These are phyloP conservation scores for Trichosanthes truncata DNA, from an alignment of 306 rosid genomes.

Conservation along the genomic window DNA sequence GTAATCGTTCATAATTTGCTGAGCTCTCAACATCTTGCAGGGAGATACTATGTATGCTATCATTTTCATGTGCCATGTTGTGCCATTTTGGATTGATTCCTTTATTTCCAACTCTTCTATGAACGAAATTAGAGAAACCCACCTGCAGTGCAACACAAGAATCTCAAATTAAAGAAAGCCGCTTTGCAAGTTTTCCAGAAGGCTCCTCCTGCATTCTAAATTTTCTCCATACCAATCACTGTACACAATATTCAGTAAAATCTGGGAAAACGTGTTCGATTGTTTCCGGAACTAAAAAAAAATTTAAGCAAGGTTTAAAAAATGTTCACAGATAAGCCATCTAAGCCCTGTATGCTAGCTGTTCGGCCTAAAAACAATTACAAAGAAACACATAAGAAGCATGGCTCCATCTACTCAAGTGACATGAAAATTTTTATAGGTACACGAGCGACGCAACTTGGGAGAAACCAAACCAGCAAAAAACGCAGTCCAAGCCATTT, in stretches of 20 bases:
- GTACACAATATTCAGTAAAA: not conserved
- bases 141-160: not conserved
- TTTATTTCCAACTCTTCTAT: not conserved
- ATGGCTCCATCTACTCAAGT: not conserved
- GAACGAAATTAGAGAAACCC: not conserved
- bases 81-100: slow-evolving; percentile 5
- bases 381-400: not conserved
- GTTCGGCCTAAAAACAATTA: not conserved
- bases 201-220: not conserved
- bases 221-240: not conserved
- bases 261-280: not conserved
- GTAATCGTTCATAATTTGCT: slow-evolving; percentile 30
- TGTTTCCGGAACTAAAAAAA: not conserved
- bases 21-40: slow-evolving; percentile 27
- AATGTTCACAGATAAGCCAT: not conserved
- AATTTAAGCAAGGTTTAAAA: not conserved
- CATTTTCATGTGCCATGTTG: slow-evolving; percentile 23
- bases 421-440: not conserved
- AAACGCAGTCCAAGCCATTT: not conserved
- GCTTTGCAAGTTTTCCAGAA: not conserved
- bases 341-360: not conserved
- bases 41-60: slow-evolving; percentile 24
- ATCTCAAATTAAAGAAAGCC: not conserved
- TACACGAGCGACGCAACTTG: not conserved
- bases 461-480: not conserved